A percentile compares a stretch with the other conserved stretches of the same genome.
These are phyloP conservation scores for Iberis pinnata DNA, from an alignment of 345 rosid genomes.

Conservation along the genomic window DNA sequence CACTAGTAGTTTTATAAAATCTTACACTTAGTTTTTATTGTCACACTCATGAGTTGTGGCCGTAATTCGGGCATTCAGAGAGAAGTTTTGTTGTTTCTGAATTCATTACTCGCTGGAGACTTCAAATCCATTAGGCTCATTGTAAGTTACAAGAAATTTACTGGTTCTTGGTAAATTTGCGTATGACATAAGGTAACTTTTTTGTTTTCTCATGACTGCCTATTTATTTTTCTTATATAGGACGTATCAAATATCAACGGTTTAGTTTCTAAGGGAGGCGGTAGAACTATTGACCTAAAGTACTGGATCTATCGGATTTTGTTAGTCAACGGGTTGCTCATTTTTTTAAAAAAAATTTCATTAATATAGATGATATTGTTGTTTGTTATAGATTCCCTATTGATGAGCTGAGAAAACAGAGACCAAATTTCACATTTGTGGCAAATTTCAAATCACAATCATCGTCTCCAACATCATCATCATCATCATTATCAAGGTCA, in stretches of 20 bases:
- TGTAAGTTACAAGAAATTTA: conserved; percentile 40
- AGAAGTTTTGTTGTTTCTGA: conserved; percentile 62
- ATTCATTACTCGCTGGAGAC: conserved; percentile 61
- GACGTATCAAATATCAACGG: conserved; percentile 71
- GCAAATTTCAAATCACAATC: conserved; percentile 46
- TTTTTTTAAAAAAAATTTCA: too few species aligned
- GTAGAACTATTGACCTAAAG: conserved; percentile 54
- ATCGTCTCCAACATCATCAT: background rate
- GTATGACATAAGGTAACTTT: background rate
- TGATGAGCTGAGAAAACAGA: conserved; percentile 54
- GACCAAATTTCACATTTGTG: conserved; percentile 56
- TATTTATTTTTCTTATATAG: conserved; percentile 31
- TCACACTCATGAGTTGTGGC: conserved; percentile 3
- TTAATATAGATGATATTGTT: conserved; percentile 2
- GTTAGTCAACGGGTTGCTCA: background rate
- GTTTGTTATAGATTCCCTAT: conserved; percentile 51
- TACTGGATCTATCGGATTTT: conserved; percentile 20
- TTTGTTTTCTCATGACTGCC: background rate
- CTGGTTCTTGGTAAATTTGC: background rate
- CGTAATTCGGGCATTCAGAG: conserved; percentile 36
- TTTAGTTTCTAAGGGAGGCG: conserved; percentile 59
- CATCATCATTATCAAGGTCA: too few species aligned
- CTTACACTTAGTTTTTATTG: conserved; percentile 1
- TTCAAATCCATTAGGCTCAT: conserved; percentile 52
- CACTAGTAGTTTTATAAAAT: background rate